Evolutionary conservation across 108 stramenopile species (phyloP), one percentile per base, ranked within the genome.

Genomic region (Skeletonema potamos): DNA sequence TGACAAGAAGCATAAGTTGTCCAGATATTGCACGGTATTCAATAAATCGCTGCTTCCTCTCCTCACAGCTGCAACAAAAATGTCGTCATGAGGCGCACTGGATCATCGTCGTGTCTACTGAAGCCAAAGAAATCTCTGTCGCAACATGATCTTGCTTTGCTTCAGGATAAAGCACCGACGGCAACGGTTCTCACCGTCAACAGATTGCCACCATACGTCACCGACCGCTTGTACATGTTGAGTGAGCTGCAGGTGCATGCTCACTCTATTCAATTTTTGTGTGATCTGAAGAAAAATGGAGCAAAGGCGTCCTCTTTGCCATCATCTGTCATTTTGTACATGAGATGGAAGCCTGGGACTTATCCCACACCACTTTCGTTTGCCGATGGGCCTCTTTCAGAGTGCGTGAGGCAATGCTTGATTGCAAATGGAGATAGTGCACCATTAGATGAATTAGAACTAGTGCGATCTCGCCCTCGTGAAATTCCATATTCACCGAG

Each of bases 161-260:
- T 76, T 12, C 74, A 61, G 15, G 68, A 20, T 27, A 27, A 56
- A 28, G 64, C 30, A 37, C 80, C 68, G 1, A 70, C 79, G 6
- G 64, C 75, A 15, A 81, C 80, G 10, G 70, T 81, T 27, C 64
- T 81, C 29, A 81, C 74, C 2, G 27, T 66, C 34, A 64, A 37
- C 33, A 43, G 54, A n/a, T 65, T 76, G 33, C 57, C 75, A 22
- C 17, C 79, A 27, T 74, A 64, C 37, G 33, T 69, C 59, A 62
- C 74, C 41, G 90, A 91, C 46, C 77, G 90, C 10, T 83, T 77
- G 59, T 91, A 88, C 58, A 78, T 86, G 60, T 62, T 85, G 13
- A 84, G 83, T 33, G 87, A 91, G 71, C 65, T 91, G 12, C 62
- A 82, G 24, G 66, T 72, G 17, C 73, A 87, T 64, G 78, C 76